Evolutionary conservation across 495 filamentous ascomycete genomes (phyloP).

Genomic region (Neurospora pannonica): DNA sequence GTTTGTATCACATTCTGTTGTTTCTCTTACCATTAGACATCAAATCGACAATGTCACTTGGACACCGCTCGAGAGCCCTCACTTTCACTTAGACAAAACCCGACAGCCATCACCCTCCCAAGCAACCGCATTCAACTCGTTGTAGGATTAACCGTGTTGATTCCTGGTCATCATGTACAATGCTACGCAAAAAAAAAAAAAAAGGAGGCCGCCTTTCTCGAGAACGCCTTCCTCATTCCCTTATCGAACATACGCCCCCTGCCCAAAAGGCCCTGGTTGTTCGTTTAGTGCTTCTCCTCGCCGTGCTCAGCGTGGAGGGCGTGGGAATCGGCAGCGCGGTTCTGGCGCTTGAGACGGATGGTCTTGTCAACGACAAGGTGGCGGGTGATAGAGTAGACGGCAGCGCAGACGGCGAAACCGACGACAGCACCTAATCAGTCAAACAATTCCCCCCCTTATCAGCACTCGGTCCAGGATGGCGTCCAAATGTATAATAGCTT

Average conservation of each 20-base stretch:
- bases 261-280: background rate
- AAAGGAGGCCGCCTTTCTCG: background rate
- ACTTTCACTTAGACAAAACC: background rate
- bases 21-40: background rate
- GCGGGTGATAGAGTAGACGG: constrained; percentile 64
- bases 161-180: background rate
- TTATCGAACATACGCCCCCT: background rate
- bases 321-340: constrained; percentile 31
- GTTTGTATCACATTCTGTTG: background rate
- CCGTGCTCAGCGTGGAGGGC: constrained; percentile 14
- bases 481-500: background rate
- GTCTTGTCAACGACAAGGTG: constrained; percentile 88
- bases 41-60: background rate
- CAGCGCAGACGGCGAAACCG: constrained; percentile 54
- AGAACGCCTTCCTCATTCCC: constrained; percentile 1
- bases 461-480: background rate
- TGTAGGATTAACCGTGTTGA: background rate
- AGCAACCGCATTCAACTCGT: background rate
- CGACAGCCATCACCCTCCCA: background rate
- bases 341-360: constrained; percentile 62
- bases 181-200: background rate
- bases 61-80: background rate
- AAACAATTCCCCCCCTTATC: constrained; percentile 4
- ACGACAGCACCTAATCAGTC: constrained; percentile 66
- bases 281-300: constrained; percentile 23